Conservation (phyloP, 805 yeast genomes). For the Kodamaea neixiangensis region DNA sequence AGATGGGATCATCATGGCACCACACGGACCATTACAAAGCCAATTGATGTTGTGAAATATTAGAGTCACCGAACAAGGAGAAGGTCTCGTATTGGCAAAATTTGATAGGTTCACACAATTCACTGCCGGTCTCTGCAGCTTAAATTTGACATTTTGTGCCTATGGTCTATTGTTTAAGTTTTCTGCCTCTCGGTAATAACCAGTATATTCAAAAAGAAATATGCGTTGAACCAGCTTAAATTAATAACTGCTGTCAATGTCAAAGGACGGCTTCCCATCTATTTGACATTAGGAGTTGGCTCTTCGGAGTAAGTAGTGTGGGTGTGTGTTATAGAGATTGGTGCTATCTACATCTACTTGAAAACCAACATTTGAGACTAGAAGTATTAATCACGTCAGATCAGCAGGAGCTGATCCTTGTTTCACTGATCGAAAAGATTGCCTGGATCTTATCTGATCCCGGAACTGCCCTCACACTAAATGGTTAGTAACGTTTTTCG, state of each 20-base stretch:
- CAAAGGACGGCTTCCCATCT: too few species aligned
- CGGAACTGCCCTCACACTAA: conserved; percentile 6
- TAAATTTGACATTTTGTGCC: not conserved
- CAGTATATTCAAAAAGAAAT: not conserved
- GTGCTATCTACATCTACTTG: too few species aligned
- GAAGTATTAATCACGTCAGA: too few species aligned
- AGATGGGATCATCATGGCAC: too few species aligned
- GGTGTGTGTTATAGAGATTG: too few species aligned
- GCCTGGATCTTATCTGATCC: not conserved
- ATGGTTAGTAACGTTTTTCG: not conserved
- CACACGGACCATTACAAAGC: too few species aligned
- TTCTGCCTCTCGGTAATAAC: not conserved
- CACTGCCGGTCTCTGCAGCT: not conserved
- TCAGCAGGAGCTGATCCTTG: not conserved
- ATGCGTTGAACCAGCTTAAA: not conserved
- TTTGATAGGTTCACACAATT: not conserved
- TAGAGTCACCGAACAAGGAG: not conserved
- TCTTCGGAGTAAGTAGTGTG: too few species aligned
- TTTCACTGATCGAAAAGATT: conserved; percentile 8
- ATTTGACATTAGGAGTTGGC: too few species aligned
- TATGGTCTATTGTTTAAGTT: not conserved
- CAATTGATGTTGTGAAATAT: not conserved
- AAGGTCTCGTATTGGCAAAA: not conserved
- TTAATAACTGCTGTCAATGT: not conserved
- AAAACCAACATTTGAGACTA: too few species aligned